Evolutionary conservation across 441 rosid species (phyloP), one percentile per base, ranked within the genome.

Genomic region (Biscutella auriculata): DNA sequence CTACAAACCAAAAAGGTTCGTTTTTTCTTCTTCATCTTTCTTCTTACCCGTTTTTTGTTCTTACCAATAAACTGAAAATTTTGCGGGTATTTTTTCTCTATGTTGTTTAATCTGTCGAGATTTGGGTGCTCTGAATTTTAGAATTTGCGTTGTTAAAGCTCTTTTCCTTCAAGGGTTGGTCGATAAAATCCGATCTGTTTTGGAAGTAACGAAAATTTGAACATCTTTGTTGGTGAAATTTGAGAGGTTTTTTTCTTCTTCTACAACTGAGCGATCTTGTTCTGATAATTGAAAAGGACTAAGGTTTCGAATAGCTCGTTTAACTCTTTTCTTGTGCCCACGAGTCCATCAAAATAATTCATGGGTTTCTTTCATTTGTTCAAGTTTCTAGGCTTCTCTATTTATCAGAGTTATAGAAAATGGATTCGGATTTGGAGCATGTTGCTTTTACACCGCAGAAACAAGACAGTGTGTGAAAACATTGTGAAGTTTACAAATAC

Each of bases 401-500:
- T n/a, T 4, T 32, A 5, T 8, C 30, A 50, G 46, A 32, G 17
- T 47, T 35, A n/a, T 7, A 30, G 34, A 33, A 14, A 30, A 68
- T 62, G 73, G 73, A 62, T 11, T 56, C 68, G 1, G 73, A 78
- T 65, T 62, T 79, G 62, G 89, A 85, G 41, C 85, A 69, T 21
- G 51, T 88, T 27, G 81, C 84, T 21, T 72, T 74, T 7, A 74
- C 88, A 30, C 80, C 88, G 1, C 89, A 82, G 60, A 93, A 89
- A 45, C 85, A 82, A 23, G 99, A 93, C 70, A 72, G 80, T 43
- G 99, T 95, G 4, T 94, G 97, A 97, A 76, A 79, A 37, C 87
- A 89, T 52, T 90, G 95, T 61, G 85, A 78, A 37, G 76, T 78
- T 72, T 77, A 77, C 41, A 79, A 78, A 62, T 70, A 72, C 57